phyloP scores from a whole-genome alignment of 2,329 filamentous ascomycete species.

The Fusarium mundagurra region DNA sequence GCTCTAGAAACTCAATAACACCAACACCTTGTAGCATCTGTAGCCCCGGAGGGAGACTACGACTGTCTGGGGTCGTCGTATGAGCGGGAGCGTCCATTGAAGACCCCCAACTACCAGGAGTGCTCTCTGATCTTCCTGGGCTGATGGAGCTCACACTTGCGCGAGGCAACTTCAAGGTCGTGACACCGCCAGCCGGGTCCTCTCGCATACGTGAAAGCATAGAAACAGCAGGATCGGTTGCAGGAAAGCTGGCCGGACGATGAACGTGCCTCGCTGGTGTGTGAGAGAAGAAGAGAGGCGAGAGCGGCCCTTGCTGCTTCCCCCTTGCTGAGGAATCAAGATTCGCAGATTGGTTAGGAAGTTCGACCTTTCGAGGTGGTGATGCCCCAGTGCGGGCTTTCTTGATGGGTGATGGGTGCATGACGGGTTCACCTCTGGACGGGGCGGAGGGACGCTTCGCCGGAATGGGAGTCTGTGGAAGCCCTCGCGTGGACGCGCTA shows the following conservation, averaged over 20 bases:
- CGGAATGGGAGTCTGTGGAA: constrained; percentile 26
- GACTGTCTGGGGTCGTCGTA: constrained; percentile 62
- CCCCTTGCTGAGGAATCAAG: constrained; percentile 41
- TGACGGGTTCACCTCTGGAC: constrained; percentile 39
- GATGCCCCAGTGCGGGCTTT: constrained; percentile 59
- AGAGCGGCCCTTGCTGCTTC: constrained; percentile 53
- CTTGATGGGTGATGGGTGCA: constrained; percentile 54
- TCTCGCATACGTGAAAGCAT: constrained; percentile 60
- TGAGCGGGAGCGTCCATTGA: constrained; percentile 63
- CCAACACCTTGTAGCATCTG: constrained; percentile 72
- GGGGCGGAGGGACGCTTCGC: constrained; percentile 42
- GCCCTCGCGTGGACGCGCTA: constrained; percentile 22
- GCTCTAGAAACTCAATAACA: constrained; percentile 77
- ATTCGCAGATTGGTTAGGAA: constrained; percentile 45
- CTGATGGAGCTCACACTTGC: constrained; percentile 61
- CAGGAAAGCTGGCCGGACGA: constrained; percentile 51
- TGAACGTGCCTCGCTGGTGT: constrained; percentile 49
- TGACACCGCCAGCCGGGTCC: constrained; percentile 56
- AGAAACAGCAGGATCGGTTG: constrained; percentile 55
- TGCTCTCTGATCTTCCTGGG: constrained; percentile 60
- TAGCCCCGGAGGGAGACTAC: constrained; percentile 57
- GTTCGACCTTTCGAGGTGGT: constrained; percentile 57
- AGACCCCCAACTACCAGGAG: constrained; percentile 63
- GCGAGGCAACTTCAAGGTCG: constrained; percentile 64
- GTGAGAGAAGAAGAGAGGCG: constrained; percentile 64